phyloP scores from a whole-genome alignment of 2,329 filamentous ascomycete genomes.

The Aspergillus sp. region DNA sequence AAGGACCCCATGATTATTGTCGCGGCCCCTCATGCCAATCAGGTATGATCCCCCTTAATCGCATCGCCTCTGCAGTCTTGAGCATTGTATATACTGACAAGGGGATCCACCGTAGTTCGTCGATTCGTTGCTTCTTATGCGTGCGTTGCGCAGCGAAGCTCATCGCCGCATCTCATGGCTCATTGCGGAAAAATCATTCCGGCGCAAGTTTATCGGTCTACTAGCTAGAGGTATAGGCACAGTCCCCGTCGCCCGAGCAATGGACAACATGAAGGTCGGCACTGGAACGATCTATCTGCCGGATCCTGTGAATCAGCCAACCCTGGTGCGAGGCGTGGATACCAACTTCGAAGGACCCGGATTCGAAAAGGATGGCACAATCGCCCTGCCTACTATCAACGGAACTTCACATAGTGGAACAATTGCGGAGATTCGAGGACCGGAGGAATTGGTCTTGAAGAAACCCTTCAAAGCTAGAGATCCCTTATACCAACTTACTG shows the following conservation, averaged over 20 bases:
- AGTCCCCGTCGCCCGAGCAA: conserved; percentile 87
- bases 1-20: conserved; percentile 91
- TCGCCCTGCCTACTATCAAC: conserved; percentile 83
- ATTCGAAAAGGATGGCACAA: conserved; percentile 74
- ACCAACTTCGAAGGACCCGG: conserved; percentile 76
- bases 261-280: conserved; percentile 81
- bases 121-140: conserved; percentile 90
- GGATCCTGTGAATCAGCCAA: conserved; percentile 81
- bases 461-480: conserved; percentile 78
- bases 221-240: conserved; percentile 81
- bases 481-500: conserved; percentile 77
- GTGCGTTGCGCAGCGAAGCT: conserved; percentile 81
- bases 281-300: conserved; percentile 82
- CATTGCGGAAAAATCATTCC: conserved; percentile 93
- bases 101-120: conserved; percentile 66
- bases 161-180: conserved; percentile 87
- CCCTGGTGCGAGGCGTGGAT: conserved; percentile 73
- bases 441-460: conserved; percentile 81
- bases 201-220: conserved; percentile 83
- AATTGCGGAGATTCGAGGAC: conserved; percentile 75
- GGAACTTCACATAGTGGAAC: conserved; percentile 78
- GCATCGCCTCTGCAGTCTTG: background rate
- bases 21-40: conserved; percentile 94
- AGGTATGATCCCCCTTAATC: conserved; percentile 53
- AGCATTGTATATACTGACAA: conserved; percentile 2